phyloP scores from a whole-genome alignment of 768 basidiomycete genomes.

The Rhodosporidiobolus sp. region DNA sequence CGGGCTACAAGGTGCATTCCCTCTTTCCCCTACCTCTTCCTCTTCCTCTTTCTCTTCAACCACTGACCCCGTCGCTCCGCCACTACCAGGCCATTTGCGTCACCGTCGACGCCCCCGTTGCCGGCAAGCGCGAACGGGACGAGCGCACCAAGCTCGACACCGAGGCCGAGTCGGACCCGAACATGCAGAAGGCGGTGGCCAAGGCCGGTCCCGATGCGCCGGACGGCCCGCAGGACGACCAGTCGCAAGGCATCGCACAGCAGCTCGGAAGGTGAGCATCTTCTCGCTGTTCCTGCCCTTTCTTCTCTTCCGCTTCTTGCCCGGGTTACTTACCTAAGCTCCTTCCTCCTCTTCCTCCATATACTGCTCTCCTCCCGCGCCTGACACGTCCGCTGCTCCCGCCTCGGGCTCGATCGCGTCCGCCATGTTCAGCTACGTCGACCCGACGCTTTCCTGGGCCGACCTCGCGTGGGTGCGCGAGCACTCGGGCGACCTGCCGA shows the following conservation, averaged over 20 bases:
- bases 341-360: not conserved
- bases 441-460: slow-evolving; percentile 26
- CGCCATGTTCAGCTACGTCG: slow-evolving; percentile 42
- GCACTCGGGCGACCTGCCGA: slow-evolving; percentile 45
- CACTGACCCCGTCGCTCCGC: too few species aligned
- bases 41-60: too few species aligned
- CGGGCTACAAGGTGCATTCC: slow-evolving; percentile 62
- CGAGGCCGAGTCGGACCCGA: slow-evolving; percentile 25
- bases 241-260: slow-evolving; percentile 24
- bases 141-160: slow-evolving; percentile 40
- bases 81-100: slow-evolving; percentile 77
- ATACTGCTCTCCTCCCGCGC: too few species aligned
- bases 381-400: not conserved
- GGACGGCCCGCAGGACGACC: slow-evolving; percentile 15
- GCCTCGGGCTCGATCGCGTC: slow-evolving; percentile 31
- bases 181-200: slow-evolving; percentile 24
- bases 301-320: not conserved
- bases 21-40: not conserved
- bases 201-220: slow-evolving; percentile 9
- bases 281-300: not conserved
- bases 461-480: slow-evolving; percentile 38
- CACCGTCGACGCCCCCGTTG: slow-evolving; percentile 83
- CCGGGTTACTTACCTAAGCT: not conserved
- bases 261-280: slow-evolving; percentile 31
- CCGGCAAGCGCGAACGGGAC: slow-evolving; percentile 67